These are phyloP conservation scores for Alternaria sp. DNA, from an alignment of 2,329 filamentous ascomycete genomes.

Conservation along the genomic window DNA sequence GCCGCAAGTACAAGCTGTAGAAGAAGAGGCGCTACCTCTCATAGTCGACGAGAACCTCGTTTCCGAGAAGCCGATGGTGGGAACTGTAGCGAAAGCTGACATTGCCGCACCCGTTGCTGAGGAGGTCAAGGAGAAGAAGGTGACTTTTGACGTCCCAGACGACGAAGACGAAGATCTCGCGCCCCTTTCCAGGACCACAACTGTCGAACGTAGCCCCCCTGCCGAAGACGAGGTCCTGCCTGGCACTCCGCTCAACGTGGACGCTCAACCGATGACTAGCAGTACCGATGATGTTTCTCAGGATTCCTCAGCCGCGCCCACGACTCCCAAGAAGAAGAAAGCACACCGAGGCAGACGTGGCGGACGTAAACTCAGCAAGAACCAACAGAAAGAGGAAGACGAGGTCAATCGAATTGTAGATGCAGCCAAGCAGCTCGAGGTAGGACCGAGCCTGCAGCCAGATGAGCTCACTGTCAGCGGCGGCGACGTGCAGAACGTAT, in stretches of 20 bases:
- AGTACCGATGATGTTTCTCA: conserved; percentile 27
- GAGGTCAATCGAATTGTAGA: conserved; percentile 49
- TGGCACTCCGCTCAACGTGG: conserved; percentile 10
- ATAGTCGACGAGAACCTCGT: conserved; percentile 6
- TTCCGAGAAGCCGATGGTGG: conserved; percentile 6
- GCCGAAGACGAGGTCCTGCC: conserved; percentile 17
- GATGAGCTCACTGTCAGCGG: conserved; percentile 51
- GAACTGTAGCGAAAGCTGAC: conserved; percentile 9
- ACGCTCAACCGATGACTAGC: conserved; percentile 10
- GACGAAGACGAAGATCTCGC: conserved; percentile 42
- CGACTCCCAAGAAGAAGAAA: conserved; percentile 56
- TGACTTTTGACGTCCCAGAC: conserved; percentile 41
- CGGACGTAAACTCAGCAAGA: conserved; percentile 55
- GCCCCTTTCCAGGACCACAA: conserved; percentile 44
- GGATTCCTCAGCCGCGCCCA: conserved; percentile 25
- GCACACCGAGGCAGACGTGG: conserved; percentile 58
- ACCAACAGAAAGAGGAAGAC: conserved; percentile 45
- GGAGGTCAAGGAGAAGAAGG: conserved; percentile 42
- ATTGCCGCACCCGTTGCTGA: conserved; percentile 8
- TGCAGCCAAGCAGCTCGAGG: conserved; percentile 48
- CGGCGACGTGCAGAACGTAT: conserved; percentile 55
- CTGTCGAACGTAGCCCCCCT: conserved; percentile 35
- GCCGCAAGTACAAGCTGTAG: conserved; percentile 1
- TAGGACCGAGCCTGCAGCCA: conserved; percentile 42
- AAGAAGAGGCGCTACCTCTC: conserved; percentile 5